phyloP scores from a whole-genome alignment of 805 yeast species.

The Zygotorulaspora florentina region DNA sequence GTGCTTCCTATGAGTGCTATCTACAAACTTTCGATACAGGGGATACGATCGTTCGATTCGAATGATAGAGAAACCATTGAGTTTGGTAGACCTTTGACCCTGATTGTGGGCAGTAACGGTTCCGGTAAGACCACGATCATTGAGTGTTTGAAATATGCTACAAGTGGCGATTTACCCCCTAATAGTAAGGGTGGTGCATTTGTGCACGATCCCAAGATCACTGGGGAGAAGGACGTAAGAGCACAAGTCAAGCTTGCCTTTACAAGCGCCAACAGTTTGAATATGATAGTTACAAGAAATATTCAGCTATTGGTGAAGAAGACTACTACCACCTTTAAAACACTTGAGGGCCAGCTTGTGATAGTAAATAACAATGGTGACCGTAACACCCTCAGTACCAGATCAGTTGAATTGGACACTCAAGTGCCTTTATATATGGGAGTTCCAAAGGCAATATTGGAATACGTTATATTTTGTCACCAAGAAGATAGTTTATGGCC shows the following conservation, averaged over 20 bases:
- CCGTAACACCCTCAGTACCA: constrained; percentile 69
- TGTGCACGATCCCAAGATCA: constrained; percentile 83
- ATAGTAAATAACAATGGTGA: constrained; percentile 58
- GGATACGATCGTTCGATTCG: constrained; percentile 89
- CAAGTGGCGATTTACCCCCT: constrained; percentile 96
- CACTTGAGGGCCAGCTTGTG: constrained; percentile 83
- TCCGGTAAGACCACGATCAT: constrained; percentile 95
- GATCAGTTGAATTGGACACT: constrained; percentile 77
- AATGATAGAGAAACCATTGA: constrained; percentile 78
- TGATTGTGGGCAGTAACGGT: constrained; percentile 94
- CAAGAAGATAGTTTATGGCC: constrained; percentile 99
- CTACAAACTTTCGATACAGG: constrained; percentile 68
- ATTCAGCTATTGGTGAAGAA: constrained; percentile 68
- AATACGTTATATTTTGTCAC: constrained; percentile 93
- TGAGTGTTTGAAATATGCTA: constrained; percentile 88
- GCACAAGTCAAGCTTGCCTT: constrained; percentile 92
- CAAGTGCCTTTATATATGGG: constrained; percentile 83
- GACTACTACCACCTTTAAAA: constrained; percentile 70
- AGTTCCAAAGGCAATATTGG: constrained; percentile 80
- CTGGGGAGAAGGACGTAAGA: constrained; percentile 68
- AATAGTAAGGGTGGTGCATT: constrained; percentile 95
- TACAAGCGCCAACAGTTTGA: constrained; percentile 62
- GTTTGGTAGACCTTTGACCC: constrained; percentile 84
- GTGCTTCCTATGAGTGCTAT: constrained; percentile 39
- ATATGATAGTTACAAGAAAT: constrained; percentile 82